Evolutionary conservation across 495 filamentous ascomycete species (phyloP), one percentile per base, ranked within the genome.

Genomic region (Trypethelium eluteriae): DNA sequence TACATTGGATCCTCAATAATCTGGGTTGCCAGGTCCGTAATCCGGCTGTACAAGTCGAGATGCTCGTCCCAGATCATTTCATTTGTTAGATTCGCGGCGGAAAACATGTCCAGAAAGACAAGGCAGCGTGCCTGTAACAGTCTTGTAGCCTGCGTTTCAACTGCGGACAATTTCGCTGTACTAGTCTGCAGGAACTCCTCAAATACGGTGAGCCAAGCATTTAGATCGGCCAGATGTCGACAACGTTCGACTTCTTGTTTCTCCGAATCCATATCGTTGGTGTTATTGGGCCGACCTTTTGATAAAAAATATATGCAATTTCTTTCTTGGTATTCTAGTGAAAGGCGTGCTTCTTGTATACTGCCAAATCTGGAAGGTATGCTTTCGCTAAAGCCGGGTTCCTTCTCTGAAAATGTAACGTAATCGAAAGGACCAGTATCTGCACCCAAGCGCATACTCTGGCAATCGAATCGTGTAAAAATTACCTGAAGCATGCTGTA

Each of bases 391-490:
- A 53, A 53, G 16, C 49, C 49, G 5, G 49, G 49, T 25, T 53
- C 49, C 5, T 9, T 25, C 9, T 53, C 18, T 53, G 49, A 53
- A 9, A 5, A 25, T 53, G 16, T n/a, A 53, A 18, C 49, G 49
- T 53, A 53, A 25, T 53, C 49, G 49, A 53, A 5, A 18, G 49
- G 16, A 53, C 49, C 49, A 53, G 11, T 53, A 18, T 53, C 49
- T 25, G 12, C 49, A 18, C 49, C 49, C 18, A 53, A 53, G 9
- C 49, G 49, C 11, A 25, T 32, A 10, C 38, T 47, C 39, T 66
- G 64, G n/a, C 38, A 61, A n/a, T 66, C 49, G 34, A 66, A 44
- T 47, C 64, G 64, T 10, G 38, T 25, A 32, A 66, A 38, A 3
- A 61, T 35, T 7, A 62, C 39, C 36, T 66, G 49, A 39, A 66